Evolutionary conservation across 768 basidiomycete species (phyloP).

Genomic region (Russula dissimulans): DNA sequence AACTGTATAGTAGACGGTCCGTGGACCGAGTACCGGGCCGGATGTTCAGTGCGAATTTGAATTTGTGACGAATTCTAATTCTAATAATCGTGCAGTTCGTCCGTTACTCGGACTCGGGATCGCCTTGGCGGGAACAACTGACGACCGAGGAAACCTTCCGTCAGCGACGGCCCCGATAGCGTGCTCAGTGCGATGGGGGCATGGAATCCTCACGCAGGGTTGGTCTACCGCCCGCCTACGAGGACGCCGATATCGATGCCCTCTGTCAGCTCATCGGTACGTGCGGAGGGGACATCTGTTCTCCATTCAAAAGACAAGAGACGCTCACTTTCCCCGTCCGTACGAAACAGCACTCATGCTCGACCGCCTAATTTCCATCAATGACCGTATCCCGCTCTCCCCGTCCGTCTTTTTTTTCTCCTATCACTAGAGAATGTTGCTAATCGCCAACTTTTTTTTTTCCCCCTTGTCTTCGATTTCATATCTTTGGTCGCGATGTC

Average conservation of each 20-base stretch:
- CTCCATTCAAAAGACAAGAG: background rate
- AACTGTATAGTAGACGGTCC: slow-evolving; percentile 10
- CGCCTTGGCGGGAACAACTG: too few species aligned
- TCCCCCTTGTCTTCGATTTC: background rate
- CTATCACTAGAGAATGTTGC: slow-evolving; percentile 12
- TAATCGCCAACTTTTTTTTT: background rate
- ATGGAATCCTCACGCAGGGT: slow-evolving; percentile 73
- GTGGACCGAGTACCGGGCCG: too few species aligned
- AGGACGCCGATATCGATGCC: slow-evolving; percentile 73
- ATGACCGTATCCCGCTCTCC: slow-evolving; percentile 88
- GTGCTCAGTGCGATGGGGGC: slow-evolving; percentile 62
- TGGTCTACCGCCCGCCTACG: slow-evolving; percentile 75
- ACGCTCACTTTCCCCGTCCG: background rate
- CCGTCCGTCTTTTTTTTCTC: slow-evolving; percentile 38
- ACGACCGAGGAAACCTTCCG: background rate
- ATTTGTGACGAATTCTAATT: background rate
- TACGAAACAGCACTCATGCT: slow-evolving; percentile 80
- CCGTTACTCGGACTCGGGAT: too few species aligned
- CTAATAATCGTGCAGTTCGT: too few species aligned
- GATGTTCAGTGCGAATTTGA: background rate
- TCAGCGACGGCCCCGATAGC: slow-evolving; percentile 18
- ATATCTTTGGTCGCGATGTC: background rate
- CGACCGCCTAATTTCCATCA: slow-evolving; percentile 87
- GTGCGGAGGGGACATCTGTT: slow-evolving; percentile 14
- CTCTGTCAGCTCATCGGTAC: slow-evolving; percentile 85